Evolutionary conservation across 768 basidiomycete species (phyloP).

Genomic region (Russula sp.): DNA sequence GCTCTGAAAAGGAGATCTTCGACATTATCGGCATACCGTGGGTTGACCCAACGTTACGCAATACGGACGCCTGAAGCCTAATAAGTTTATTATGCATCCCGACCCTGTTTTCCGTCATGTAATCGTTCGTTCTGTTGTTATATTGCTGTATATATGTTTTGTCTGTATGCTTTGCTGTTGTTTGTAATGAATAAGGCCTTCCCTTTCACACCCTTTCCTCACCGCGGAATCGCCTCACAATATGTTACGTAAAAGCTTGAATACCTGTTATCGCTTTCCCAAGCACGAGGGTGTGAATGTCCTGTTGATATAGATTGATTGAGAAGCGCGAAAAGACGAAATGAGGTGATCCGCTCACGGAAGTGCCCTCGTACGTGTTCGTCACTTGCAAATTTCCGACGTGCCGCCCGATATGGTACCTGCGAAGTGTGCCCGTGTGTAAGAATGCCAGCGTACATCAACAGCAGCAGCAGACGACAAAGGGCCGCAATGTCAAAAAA

Average conservation of each 20-base stretch:
- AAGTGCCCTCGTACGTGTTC: constrained; percentile 86
- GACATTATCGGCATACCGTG: constrained; percentile 65
- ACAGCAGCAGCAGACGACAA: not conserved
- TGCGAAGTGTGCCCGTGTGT: constrained; percentile 34
- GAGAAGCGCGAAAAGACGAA: constrained; percentile 14
- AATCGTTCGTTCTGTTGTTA: not conserved
- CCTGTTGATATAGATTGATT: constrained; percentile 44
- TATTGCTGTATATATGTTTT: constrained; percentile 11
- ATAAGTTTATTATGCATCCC: not conserved
- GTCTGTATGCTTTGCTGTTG: not conserved
- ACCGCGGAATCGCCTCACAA: not conserved
- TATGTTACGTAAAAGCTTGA: constrained; percentile 63
- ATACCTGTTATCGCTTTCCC: constrained; percentile 92
- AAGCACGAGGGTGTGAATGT: constrained; percentile 87
- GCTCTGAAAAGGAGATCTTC: constrained; percentile 71
- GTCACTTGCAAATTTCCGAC: constrained; percentile 94
- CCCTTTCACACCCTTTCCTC: not conserved
- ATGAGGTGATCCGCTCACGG: not conserved
- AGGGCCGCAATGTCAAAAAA: not conserved
- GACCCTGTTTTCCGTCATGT: not conserved
- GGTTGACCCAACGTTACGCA: constrained; percentile 68
- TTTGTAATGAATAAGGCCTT: not conserved
- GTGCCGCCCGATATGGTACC: constrained; percentile 93
- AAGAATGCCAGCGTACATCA: not conserved
- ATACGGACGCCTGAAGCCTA: constrained; percentile 61